Conservation (phyloP, 208 protist species). For the Trichomonas gallinae region DNA sequence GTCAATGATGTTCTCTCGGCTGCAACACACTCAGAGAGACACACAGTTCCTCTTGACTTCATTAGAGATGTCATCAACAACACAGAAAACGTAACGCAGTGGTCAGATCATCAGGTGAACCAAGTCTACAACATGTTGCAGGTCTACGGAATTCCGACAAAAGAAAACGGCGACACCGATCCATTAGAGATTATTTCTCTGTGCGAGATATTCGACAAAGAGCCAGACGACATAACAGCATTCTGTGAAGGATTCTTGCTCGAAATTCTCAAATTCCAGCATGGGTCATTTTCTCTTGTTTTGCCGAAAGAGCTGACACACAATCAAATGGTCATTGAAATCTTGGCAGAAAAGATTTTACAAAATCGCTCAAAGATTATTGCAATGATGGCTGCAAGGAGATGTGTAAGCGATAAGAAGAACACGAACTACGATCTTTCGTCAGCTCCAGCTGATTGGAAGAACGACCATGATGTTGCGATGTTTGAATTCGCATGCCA, state of each 20-base stretch:
- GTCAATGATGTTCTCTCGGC: neutral
- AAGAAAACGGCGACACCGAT: neutral
- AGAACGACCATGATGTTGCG: neutral
- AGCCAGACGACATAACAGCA: neutral
- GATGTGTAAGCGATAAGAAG: neutral
- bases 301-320: neutral
- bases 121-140: neutral
- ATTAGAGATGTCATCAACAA: neutral
- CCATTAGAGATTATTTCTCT: neutral
- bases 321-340: neutral
- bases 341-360: neutral
- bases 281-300: neutral
- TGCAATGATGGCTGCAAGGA: neutral
- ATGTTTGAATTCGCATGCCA: neutral
- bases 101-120: neutral
- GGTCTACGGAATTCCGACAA: neutral
- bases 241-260: neutral
- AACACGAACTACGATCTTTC: neutral
- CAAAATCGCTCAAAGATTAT: neutral
- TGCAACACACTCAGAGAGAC: neutral
- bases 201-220: neutral
- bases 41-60: neutral
- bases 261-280: neutral
- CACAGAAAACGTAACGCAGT: neutral
- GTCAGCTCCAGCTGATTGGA: neutral